Conservation (phyloP, 2,329 filamentous ascomycete species). For the Scytalidium lignicola region DNA sequence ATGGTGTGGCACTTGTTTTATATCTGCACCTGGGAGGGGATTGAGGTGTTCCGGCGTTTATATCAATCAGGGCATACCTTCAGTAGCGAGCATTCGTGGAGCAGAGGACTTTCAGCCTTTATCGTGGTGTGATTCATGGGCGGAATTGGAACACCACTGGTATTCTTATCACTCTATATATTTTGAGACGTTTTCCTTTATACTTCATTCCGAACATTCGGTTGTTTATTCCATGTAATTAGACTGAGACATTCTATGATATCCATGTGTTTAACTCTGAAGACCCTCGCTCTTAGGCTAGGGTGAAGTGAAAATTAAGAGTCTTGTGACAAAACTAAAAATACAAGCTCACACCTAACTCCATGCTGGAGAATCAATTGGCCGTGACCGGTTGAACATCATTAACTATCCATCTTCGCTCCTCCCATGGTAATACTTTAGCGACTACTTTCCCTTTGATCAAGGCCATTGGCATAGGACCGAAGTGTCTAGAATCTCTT, state of each 20-base stretch:
- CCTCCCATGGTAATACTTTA: constrained; percentile 45
- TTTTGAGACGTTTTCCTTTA: constrained; percentile 21
- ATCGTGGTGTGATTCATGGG: constrained; percentile 3
- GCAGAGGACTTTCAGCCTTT: constrained; percentile 19
- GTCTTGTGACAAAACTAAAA: not conserved
- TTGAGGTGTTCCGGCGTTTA: constrained; percentile 28
- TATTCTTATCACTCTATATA: constrained; percentile 8
- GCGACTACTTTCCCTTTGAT: constrained; percentile 78
- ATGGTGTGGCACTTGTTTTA: constrained; percentile 20
- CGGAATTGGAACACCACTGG: not conserved
- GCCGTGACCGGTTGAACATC: constrained; percentile 29
- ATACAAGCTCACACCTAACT: constrained; percentile 1
- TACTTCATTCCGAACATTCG: constrained; percentile 19
- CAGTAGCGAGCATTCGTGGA: constrained; percentile 30
- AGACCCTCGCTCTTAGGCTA: not conserved
- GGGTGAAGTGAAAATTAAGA: not conserved
- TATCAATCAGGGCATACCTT: constrained; percentile 22
- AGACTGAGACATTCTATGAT: constrained; percentile 15
- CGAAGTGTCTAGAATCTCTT: constrained; percentile 80
- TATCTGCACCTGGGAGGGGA: constrained; percentile 25
- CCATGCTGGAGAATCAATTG: constrained; percentile 1
- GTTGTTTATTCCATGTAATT: constrained; percentile 30
- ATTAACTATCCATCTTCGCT: constrained; percentile 46
- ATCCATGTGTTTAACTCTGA: constrained; percentile 1
- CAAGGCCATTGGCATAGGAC: constrained; percentile 79